Base-by-base conservation (phyloP, 2,329 filamentous ascomycete species). In the Hymenoscyphus linearis region DNA sequence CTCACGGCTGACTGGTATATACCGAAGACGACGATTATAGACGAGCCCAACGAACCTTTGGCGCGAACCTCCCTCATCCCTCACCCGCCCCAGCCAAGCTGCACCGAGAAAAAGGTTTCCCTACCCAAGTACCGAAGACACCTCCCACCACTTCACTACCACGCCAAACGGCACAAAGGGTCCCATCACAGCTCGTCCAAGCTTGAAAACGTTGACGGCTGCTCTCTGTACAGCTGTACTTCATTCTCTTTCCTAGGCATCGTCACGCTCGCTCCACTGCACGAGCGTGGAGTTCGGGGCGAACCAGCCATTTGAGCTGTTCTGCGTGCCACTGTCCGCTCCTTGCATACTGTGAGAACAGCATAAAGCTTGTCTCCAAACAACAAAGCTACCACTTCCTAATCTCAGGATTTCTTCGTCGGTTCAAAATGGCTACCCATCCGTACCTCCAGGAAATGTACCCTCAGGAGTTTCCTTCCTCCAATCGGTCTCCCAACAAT, bases 401-500 rank as follows among this genome's bases (percentile, higher is more conserved):
- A 50, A 58, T 57, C 31, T 55, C 37, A 16, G 27, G 13, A 35
- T 59, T 52, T 58, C 58, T 55, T 34, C 22, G 54, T 31, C 25
- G 57, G 36, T 57, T 55, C 61, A 62, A 65, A 76, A 82, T 80
- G 79, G 78, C 78, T 68, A 75, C 78, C 68, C 82, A 83, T 72
- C 82, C 82, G 52, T 53, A 53, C 26, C 52, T 31, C 60, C 78
- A 82, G 74, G 86, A 90, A 63, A 85, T 88, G 81, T 92, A 90
- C 79, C 22, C 44, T 50, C 85, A 89, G 77, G 87, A 90, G 68
- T 89, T 89, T 69, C 76, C 82, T 62, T 76, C 82, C 62, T 50
- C 44, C 44, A 87, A 86, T 73, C 88, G 90, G 71, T 91, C 88
- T 66, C 90, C 91, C 9, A 44, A 44, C n/a, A 57, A 27, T 22